Percentiles rank a stretch among this genome's conserved stretches.
These are phyloP conservation scores for Cyathus striatus DNA, from an alignment of 768 basidiomycete species.

Conservation along the genomic window DNA sequence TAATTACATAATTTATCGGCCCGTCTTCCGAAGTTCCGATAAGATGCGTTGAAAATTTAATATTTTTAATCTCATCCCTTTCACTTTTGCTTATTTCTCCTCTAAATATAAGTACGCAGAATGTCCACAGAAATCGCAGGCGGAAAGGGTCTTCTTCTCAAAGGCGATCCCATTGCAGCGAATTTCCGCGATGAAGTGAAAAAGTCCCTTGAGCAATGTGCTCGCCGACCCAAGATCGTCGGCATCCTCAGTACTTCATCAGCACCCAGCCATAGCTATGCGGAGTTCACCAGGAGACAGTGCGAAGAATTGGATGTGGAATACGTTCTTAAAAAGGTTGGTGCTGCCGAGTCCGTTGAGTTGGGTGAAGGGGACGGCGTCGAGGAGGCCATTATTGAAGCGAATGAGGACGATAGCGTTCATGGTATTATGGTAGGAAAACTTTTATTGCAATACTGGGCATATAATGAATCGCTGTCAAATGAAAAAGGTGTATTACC, in stretches of 20 bases:
- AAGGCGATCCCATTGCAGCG: conserved; percentile 71
- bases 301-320: conserved; percentile 86
- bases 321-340: conserved; percentile 75
- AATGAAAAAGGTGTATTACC: conserved; percentile 78
- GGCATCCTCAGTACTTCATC: conserved; percentile 88
- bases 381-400: conserved; percentile 93
- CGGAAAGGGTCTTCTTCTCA: conserved; percentile 73
- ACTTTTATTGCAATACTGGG: background rate
- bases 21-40: background rate
- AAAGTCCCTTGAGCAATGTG: conserved; percentile 25
- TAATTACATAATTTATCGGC: no score
- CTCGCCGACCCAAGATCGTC: conserved; percentile 67
- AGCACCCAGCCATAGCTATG: conserved; percentile 75
- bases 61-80: no score
- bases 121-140: conserved; percentile 15
- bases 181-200: conserved; percentile 70
- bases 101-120: no score
- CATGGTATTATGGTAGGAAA: conserved; percentile 90
- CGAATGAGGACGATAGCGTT: conserved; percentile 80
- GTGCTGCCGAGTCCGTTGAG: conserved; percentile 51
- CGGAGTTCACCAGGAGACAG: conserved; percentile 88
- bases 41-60: no score
- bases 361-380: conserved; percentile 81
- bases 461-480: background rate
- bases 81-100: no score